Evolutionary conservation across 768 basidiomycete genomes (phyloP), one percentile per base, ranked within the genome.

Genomic region (Candolleomyces eurysporus): DNA sequence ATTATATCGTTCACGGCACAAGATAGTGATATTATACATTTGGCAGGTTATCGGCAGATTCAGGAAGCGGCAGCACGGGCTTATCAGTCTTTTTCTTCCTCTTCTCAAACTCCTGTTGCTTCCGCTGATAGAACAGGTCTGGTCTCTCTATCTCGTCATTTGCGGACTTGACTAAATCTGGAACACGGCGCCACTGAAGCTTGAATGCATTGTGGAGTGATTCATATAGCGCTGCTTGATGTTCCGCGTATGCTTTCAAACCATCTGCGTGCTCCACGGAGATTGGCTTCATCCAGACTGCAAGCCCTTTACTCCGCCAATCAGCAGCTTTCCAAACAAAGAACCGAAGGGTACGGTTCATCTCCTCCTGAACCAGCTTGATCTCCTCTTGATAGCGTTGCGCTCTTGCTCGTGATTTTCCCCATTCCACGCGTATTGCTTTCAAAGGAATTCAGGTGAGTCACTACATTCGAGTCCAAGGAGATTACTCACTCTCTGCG

Each of bases 281-380:
- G 5, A 48, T 21, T 21, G 45, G 16, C 45, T 48, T 21, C 13
- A 14, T 21, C 9, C 32, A 9, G 9, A 9, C 5, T 32, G 32
- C 32, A 5, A 32, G 4, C 4, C 21, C 17, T 13, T 21, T 48
- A 4, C 21, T 21, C 8, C n/a, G 32, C 65, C 65, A 66, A 58
- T 63, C 61, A 1, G 32, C 30, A 0, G 57, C 63, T 36, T 58
- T 63, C 65, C 63, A 63, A 14, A 61, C 61, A 5, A 64, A 19
- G 36, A 49, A 63, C 0, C 19, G 49, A 19, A 63, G 49, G 2
- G 58, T 48, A 5, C 65, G 46, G 7, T 61, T 52, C 65, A 66
- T 66, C 58, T 66, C 65, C 58, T 66, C 65, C n/a, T 62, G 49
- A 7, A 66, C 26, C 1, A 66, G 39, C 57, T 63, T 19, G 8